These are phyloP conservation scores for Apiospora arundinis DNA, from an alignment of 2,329 filamentous ascomycete species.

Conservation along the genomic window DNA sequence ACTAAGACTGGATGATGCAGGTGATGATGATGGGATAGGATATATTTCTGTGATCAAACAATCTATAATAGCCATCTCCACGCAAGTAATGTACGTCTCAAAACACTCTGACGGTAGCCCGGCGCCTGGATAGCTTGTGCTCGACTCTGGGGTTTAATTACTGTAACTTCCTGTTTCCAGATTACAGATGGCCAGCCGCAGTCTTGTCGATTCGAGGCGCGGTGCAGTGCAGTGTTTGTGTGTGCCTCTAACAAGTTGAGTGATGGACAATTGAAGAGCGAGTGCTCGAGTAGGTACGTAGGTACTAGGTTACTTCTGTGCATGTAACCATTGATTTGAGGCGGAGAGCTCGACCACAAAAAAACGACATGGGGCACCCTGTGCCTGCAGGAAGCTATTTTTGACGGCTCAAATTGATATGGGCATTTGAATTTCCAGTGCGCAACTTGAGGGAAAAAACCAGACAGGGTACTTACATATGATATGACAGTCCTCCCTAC, in stretches of 20 bases:
- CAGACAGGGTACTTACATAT: background rate
- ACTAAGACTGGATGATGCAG: background rate
- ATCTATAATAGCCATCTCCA: background rate
- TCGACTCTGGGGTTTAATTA: background rate
- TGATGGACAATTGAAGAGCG: background rate
- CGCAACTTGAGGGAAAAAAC: background rate
- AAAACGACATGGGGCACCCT: background rate
- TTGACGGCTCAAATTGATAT: slow-evolving; percentile 1
- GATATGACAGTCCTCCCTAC: background rate
- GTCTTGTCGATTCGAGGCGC: background rate
- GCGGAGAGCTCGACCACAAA: slow-evolving; percentile 7
- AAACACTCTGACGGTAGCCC: background rate
- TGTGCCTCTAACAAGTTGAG: too few species aligned
- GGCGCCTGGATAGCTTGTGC: background rate
- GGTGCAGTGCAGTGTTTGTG: background rate
- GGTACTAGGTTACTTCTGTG: background rate
- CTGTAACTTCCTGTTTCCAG: background rate
- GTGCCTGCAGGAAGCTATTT: slow-evolving; percentile 13
- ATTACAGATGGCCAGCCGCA: background rate
- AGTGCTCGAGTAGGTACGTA: too few species aligned
- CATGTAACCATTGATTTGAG: background rate
- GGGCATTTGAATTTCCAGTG: background rate
- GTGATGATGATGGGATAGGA: background rate
- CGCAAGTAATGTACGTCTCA: background rate
- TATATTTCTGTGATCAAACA: background rate